A percentile compares a stretch with the other conserved stretches of the same genome.
These are phyloP conservation scores for Auxenochlorella pyrenoidosa DNA, from an alignment of 139 green algal species.

Conservation along the genomic window DNA sequence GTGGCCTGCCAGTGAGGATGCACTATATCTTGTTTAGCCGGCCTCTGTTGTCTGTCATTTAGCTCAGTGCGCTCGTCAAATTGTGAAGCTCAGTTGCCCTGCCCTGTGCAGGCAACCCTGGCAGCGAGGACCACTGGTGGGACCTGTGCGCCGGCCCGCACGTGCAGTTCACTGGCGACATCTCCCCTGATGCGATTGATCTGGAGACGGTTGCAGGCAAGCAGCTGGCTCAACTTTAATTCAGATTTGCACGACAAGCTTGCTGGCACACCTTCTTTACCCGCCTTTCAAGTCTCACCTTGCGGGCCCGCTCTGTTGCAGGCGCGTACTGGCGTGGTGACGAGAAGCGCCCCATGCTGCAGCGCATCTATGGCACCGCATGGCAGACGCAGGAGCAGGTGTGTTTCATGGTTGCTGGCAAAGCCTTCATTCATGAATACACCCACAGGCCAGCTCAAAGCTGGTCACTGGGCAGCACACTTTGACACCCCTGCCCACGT, in stretches of 20 bases:
- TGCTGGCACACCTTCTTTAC: background rate
- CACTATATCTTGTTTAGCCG: too few relatives aligned
- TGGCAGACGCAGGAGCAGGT: constrained; percentile 85
- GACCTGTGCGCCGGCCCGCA: constrained; percentile 97
- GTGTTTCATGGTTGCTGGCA: too few relatives aligned
- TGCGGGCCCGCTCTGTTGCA: constrained; percentile 2
- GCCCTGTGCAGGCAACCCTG: background rate
- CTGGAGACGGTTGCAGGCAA: constrained; percentile 92
- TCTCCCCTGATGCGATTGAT: constrained; percentile 86
- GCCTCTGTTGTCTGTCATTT: background rate
- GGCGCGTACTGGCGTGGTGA: constrained; percentile 94
- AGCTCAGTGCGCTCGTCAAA: too few relatives aligned
- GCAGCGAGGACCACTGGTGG: constrained; percentile 85
- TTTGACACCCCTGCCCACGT: too few relatives aligned
- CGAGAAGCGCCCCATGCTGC: constrained; percentile 87
- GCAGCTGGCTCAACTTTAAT: background rate
- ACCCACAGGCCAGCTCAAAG: too few relatives aligned
- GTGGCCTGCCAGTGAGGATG: too few relatives aligned
- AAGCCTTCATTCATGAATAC: too few relatives aligned
- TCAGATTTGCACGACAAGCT: too few relatives aligned
- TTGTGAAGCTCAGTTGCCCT: background rate
- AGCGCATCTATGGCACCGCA: constrained; percentile 96
- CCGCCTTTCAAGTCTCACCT: background rate
- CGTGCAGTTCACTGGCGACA: constrained; percentile 83
- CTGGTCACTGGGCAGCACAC: too few relatives aligned